A percentile compares a stretch with the other conserved stretches of the same genome.
Conservation (phyloP, 2,329 filamentous ascomycete species). For the Fusarium hostae region DNA sequence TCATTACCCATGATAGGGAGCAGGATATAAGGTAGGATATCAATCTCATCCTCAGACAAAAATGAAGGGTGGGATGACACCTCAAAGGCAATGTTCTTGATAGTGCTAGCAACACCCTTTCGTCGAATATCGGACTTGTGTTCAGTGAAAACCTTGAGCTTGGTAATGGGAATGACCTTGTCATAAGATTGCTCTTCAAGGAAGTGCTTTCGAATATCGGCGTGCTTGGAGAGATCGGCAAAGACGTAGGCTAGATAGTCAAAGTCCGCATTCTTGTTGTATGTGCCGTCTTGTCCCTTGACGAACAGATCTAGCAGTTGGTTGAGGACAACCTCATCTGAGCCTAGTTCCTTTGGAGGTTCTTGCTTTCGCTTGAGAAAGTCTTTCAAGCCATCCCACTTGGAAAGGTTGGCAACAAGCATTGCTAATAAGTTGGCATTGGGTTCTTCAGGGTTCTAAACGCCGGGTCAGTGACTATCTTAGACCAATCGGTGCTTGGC, state of each 20-base stretch:
- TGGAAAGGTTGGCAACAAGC: constrained; percentile 91
- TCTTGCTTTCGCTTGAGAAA: constrained; percentile 76
- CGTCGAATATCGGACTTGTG: constrained; percentile 84
- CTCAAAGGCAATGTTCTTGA: constrained; percentile 94
- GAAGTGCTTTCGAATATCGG: constrained; percentile 80
- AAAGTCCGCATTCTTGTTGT: constrained; percentile 87
- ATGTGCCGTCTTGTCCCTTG: constrained; percentile 82
- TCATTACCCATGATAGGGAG: constrained; percentile 89
- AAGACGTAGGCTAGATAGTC: constrained; percentile 96
- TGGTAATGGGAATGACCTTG: constrained; percentile 85
- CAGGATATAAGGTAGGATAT: constrained; percentile 88
- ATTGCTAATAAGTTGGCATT: constrained; percentile 89
- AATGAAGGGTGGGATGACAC: constrained; percentile 76
- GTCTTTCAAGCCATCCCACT: constrained; percentile 77
- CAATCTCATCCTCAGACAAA: constrained; percentile 76
- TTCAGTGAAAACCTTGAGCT: constrained; percentile 94
- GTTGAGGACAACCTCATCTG: constrained; percentile 80
- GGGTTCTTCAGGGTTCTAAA: constrained; percentile 76
- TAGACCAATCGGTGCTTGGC: no score
- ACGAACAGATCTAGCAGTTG: constrained; percentile 97
- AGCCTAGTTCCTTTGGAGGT: constrained; percentile 75
- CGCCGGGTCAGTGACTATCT: constrained; percentile 7
- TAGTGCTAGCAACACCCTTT: constrained; percentile 93
- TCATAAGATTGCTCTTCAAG: constrained; percentile 80
- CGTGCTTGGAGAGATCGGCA: constrained; percentile 88